Conservation (phyloP, 2,329 filamentous ascomycete species). For the Fusarium nisikadoi region DNA sequence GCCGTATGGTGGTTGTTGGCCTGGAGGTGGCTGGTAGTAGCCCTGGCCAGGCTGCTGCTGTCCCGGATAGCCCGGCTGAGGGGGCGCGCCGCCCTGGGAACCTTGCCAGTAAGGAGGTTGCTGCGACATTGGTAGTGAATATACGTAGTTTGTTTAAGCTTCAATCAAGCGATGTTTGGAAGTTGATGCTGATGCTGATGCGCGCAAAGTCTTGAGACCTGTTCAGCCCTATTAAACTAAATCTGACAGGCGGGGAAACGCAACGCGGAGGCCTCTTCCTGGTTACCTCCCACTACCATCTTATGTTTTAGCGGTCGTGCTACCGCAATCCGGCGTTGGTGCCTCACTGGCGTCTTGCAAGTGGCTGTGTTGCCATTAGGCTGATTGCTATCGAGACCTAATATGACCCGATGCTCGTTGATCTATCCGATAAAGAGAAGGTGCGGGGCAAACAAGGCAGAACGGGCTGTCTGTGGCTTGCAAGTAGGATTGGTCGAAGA, state of each 20-base stretch:
- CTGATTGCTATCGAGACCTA: background rate
- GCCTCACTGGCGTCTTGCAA: background rate
- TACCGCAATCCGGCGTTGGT: background rate
- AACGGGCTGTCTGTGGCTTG: background rate
- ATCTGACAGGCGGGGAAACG: background rate
- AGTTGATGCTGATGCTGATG: background rate
- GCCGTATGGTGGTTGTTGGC: constrained; percentile 25
- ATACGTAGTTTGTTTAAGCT: background rate
- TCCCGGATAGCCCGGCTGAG: constrained; percentile 17
- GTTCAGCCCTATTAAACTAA: constrained; percentile 3
- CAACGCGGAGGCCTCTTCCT: constrained; percentile 8
- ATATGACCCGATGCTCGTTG: background rate
- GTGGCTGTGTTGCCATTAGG: background rate
- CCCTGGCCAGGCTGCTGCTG: constrained; percentile 15
- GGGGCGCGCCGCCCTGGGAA: constrained; percentile 4
- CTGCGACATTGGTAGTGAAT: constrained; percentile 3
- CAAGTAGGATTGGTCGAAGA: background rate
- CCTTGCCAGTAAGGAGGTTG: constrained; percentile 39
- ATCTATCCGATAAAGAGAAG: background rate
- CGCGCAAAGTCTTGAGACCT: background rate
- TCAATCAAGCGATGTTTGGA: background rate
- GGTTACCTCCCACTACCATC: background rate
- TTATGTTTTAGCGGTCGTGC: background rate
- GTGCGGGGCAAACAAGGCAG: background rate
- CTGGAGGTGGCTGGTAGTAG: constrained; percentile 28